Evolutionary conservation across 225 moss, liverwort and hornwort genomes (phyloP).

Genomic region (Bryum argenteum): DNA sequence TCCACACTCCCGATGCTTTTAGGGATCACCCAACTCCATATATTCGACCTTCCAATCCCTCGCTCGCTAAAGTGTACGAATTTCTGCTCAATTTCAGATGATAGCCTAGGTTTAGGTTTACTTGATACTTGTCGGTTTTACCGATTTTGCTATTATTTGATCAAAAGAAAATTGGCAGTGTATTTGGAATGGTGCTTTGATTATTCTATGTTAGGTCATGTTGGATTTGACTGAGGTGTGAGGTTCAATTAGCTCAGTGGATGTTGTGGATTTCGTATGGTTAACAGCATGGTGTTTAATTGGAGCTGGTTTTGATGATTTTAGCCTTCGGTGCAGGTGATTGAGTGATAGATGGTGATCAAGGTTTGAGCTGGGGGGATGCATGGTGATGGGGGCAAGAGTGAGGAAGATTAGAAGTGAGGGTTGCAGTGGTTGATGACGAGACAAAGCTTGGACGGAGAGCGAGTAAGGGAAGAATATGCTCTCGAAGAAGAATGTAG

Average conservation of each 20-base stretch:
- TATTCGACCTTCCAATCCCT: no score
- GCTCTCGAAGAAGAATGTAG: constrained; percentile 53
- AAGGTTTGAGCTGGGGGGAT: not conserved
- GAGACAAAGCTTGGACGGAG: constrained; percentile 34
- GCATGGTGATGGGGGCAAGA: constrained; percentile 37
- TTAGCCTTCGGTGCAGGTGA: no score
- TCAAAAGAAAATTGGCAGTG: not conserved
- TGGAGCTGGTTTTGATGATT: constrained; percentile 1
- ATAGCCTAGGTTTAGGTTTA: constrained; percentile 21
- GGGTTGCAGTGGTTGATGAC: constrained; percentile 44
- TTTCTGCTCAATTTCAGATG: no score
- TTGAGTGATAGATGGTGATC: constrained; percentile 13
- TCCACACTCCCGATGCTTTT: not conserved
- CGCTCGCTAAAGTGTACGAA: no score
- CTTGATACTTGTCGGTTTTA: not conserved
- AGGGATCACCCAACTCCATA: not conserved
- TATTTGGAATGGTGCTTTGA: not conserved
- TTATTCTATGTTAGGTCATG: constrained; percentile 12
- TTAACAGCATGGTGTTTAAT: constrained; percentile 9
- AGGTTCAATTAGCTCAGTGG: constrained; percentile 8
- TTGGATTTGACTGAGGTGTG: constrained; percentile 15
- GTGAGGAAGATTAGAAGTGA: constrained; percentile 7
- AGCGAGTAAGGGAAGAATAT: constrained; percentile 47
- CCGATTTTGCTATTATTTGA: not conserved
- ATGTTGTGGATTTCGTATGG: not conserved